A percentile compares a stretch with the other conserved stretches of the same genome.
Evolutionary conservation across 2,329 filamentous ascomycete species (phyloP).

Genomic region (Sporothrix sp.): DNA sequence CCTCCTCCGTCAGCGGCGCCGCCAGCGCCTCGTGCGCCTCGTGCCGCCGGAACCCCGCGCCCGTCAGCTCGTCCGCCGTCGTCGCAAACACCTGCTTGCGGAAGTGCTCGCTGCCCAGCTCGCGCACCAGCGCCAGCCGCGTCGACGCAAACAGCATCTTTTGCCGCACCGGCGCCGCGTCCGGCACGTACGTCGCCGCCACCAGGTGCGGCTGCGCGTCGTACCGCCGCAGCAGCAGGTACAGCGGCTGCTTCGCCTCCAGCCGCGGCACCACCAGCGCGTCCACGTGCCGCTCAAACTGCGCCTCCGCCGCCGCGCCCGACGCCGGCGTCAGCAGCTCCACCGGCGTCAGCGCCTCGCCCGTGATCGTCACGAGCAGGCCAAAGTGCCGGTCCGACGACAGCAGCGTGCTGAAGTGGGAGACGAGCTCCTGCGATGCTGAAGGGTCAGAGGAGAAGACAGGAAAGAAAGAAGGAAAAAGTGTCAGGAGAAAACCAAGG

Average conservation of each 20-base stretch:
- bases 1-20: conserved; percentile 71
- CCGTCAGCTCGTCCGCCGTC: conserved; percentile 56
- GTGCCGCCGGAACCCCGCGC: conserved; percentile 60
- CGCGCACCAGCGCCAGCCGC: conserved; percentile 62
- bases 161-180: conserved; percentile 66
- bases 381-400: conserved; percentile 53
- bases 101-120: conserved; percentile 71
- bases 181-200: conserved; percentile 70
- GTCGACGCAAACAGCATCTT: conserved; percentile 83
- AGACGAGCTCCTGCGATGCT: conserved; percentile 70
- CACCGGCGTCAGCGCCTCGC: conserved; percentile 57
- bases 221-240: conserved; percentile 64
- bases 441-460: conserved; percentile 10
- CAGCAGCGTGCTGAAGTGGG: conserved; percentile 62
- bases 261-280: conserved; percentile 52
- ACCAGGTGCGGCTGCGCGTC: conserved; percentile 48
- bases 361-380: conserved; percentile 59
- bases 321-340: conserved; percentile 42
- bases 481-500: not conserved
- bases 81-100: conserved; percentile 67
- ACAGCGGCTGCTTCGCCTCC: conserved; percentile 57
- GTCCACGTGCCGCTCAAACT: conserved; percentile 54
- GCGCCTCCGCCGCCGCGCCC: conserved; percentile 39
- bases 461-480: not conserved
- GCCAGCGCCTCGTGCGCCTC: conserved; percentile 54